A percentile compares a stretch with the other conserved stretches of the same genome.
Evolutionary conservation across 228 moss, liverwort and hornwort species (phyloP).

Genomic region (Sphagnum magellanicum): DNA sequence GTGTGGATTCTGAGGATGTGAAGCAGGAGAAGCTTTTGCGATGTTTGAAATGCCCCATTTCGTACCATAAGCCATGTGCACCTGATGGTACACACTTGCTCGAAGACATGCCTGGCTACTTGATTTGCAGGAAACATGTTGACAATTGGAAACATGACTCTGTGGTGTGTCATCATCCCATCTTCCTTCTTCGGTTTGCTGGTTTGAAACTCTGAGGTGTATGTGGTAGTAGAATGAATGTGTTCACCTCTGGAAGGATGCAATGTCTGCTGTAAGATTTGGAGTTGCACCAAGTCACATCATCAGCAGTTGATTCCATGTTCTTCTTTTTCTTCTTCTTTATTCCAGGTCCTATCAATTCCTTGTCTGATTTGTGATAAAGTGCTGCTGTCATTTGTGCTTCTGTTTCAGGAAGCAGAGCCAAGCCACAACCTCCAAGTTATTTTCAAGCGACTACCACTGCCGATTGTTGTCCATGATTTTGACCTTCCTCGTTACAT

Average conservation of each 20-base stretch:
- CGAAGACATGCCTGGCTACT: slow-evolving; percentile 65
- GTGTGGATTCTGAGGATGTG: slow-evolving; percentile 29
- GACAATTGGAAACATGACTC: slow-evolving; percentile 55
- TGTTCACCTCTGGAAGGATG: no score
- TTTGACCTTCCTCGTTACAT: slow-evolving; percentile 62
- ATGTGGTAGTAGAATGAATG: no score
- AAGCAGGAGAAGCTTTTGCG: slow-evolving; percentile 41
- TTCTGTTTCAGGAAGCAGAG: slow-evolving; percentile 15
- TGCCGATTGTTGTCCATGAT: slow-evolving; percentile 58
- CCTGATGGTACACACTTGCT: slow-evolving; percentile 58
- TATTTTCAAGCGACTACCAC: slow-evolving; percentile 44
- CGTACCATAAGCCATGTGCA: slow-evolving; percentile 59
- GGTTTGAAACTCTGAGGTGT: no score
- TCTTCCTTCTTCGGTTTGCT: no score
- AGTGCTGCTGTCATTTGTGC: no score
- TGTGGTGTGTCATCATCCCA: no score
- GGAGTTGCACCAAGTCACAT: no score
- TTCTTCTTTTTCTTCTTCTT: no score
- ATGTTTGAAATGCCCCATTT: slow-evolving; percentile 63
- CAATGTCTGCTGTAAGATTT: no score
- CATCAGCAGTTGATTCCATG: no score
- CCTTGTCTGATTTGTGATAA: neutral
- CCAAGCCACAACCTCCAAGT: slow-evolving; percentile 19
- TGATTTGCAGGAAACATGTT: slow-evolving; percentile 69
- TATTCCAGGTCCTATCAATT: neutral